Conservation (phyloP, 148 eudicot genomes). For the Heliamphora exappendiculata region DNA sequence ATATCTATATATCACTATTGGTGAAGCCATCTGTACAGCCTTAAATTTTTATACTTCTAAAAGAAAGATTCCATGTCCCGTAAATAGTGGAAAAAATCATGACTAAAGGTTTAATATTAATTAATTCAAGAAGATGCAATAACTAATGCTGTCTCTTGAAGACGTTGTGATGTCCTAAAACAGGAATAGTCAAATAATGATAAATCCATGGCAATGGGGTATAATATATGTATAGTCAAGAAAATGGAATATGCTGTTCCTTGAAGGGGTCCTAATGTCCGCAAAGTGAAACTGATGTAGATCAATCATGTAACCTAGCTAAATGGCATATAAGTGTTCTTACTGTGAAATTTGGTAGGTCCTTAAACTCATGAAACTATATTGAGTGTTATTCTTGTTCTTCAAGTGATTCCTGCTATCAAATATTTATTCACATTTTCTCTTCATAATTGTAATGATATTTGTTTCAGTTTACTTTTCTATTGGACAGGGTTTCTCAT, state of each 20-base stretch:
- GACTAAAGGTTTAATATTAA: no score
- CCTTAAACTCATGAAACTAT: background rate
- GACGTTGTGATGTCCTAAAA: no score
- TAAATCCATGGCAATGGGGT: no score
- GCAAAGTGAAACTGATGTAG: background rate
- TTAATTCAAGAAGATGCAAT: no score
- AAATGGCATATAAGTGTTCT: background rate
- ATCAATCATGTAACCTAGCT: background rate
- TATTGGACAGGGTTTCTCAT: background rate
- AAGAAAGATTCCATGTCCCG: background rate
- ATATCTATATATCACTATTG: background rate
- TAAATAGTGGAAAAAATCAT: background rate
- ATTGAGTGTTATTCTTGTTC: background rate
- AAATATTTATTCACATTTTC: background rate
- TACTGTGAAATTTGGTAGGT: background rate
- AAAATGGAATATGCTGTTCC: no score
- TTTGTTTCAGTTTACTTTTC: slow-evolving; percentile 1
- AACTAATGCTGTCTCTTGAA: no score
- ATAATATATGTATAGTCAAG: no score
- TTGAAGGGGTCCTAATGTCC: background rate
- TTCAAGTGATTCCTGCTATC: background rate
- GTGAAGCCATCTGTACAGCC: background rate
- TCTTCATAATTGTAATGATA: background rate
- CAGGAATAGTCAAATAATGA: no score
- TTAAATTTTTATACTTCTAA: background rate